Evolutionary conservation across 2,329 filamentous ascomycete genomes (phyloP), one percentile per base, ranked within the genome.

Genomic region (Colletotrichum viniferum): DNA sequence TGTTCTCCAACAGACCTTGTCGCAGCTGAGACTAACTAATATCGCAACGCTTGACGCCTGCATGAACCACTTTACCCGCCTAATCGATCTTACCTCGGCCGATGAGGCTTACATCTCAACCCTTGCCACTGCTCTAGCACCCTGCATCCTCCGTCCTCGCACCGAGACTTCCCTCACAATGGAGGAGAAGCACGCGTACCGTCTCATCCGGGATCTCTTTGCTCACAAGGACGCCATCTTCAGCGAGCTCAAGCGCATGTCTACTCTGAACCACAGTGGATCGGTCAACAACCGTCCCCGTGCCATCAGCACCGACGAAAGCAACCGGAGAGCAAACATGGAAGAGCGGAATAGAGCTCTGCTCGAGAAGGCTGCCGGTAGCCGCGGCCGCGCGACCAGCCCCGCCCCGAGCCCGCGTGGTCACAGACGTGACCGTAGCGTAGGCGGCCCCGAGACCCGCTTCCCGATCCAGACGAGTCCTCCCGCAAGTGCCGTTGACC

Each of bases 11-110:
- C 98, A 97, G 80, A 98, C 97, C 0, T 93, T 99, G 71, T 96
- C 96, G 52, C 96, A 98, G 84, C 91, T 99, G 72, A 94, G 96
- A 76, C 92, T 99, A 72, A 96, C 97, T 78, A 99, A 99, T 84
- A 99, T 99, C 84, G 97, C 97, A 63, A 98, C 97, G n/a, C 92
- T 99, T 75, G 97, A 99, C 84, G 97, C 97, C 55, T 94, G 98
- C 82, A 98, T 97, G 90, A 98, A 98, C 78, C 97, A 99, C 86
- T 98, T 99, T 84, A 98, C 96, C 52, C 94, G 97, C 76, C 89
- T 99, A 76, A 97, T 99, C 82, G 97, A 99, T 84, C 90, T 99
- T 77, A 99, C 97, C 3, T 98, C 96, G 16, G 97, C 97, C 36
- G 96, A 98, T 79, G 97, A 99, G 82, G 87, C 92, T 58, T 99